Conservation (phyloP, 139 green algal genomes). For the Chlorella ohadii region DNA sequence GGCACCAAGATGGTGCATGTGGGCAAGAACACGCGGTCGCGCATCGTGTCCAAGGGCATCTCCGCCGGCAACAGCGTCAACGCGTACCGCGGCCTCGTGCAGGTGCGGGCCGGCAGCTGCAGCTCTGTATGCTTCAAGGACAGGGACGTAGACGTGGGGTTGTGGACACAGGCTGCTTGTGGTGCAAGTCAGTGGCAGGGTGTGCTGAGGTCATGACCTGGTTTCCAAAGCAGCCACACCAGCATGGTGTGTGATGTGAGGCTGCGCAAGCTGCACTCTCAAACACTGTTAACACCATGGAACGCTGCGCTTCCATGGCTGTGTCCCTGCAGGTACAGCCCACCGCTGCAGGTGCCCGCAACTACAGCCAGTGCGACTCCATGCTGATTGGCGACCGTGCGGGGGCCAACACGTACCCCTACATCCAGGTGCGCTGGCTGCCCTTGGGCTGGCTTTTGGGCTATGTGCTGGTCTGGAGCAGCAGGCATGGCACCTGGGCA, state of each 20-base stretch:
- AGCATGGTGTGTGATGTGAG: too few relatives aligned
- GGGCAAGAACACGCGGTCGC: constrained; percentile 94
- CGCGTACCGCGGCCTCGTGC: constrained; percentile 91
- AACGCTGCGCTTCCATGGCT: too few relatives aligned
- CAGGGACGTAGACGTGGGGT: background rate
- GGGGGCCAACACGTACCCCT: constrained; percentile 98
- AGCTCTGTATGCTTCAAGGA: background rate
- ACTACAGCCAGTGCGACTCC: constrained; percentile 98
- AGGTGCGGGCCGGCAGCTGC: constrained; percentile 36
- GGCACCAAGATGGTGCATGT: constrained; percentile 99
- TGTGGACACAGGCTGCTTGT: too few relatives aligned
- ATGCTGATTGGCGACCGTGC: constrained; percentile 99
- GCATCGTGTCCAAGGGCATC: constrained; percentile 99
- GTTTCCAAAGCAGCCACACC: too few relatives aligned
- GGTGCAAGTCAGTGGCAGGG: too few relatives aligned
- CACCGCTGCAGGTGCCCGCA: constrained; percentile 83
- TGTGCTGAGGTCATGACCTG: too few relatives aligned
- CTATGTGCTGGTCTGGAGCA: too few relatives aligned
- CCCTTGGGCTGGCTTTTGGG: background rate
- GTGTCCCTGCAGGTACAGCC: constrained; percentile 84
- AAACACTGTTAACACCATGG: too few relatives aligned
- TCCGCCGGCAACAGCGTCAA: constrained; percentile 86
- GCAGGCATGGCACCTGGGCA: too few relatives aligned
- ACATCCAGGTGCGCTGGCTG: constrained; percentile 85
- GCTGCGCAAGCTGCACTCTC: too few relatives aligned